Evolutionary conservation across 2,329 filamentous ascomycete genomes (phyloP), one percentile per base, ranked within the genome.

Genomic region (Fusarium bulbicola): DNA sequence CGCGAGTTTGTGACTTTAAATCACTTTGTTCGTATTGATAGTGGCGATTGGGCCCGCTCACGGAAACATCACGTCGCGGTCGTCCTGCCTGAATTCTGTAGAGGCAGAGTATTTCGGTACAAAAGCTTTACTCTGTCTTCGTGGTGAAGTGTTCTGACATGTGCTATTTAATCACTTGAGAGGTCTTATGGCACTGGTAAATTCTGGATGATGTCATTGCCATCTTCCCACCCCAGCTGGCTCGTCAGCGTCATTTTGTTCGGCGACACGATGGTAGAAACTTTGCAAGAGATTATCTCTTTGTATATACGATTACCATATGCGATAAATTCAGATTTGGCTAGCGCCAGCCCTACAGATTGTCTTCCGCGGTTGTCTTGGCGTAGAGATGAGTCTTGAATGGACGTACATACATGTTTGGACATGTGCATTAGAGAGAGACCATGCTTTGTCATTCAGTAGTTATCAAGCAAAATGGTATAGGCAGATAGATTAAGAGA

Each of bases 51-150:
- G n/a, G 24, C 40, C 11, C 32, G 12, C 45, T 16, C 56, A 7
- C 7, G 40, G 28, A 36, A 49, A 37, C 32, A 49, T 34, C 32
- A 6, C 30, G 7, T 26, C n/a, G 30, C 30, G 9, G 9, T 20
- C 49, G 13, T 12, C 4, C 18, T 52, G 9, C 9, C 8, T 20
- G n/a, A 11, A 3, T 34, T 34, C 16, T 34, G 18, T 24, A 20
- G 30, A 52, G 30, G 2, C 6, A 20, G 16, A 36, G 13, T 52
- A n/a, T 36, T 36, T 52, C 8, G n/a, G 3, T 36, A 15, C 13
- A 24, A 8, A 20, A 20, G 0, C 16, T 26, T 0, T 21, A 20
- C 2, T 36, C 49, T 50, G 8, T 15, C 0, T 6, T 4, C 20
- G 6, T 20, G 16, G 5, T 24, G 0, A 15, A 20, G 7, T 24